A percentile compares a stretch with the other conserved stretches of the same genome.
Evolutionary conservation across 768 basidiomycete genomes (phyloP).

Genomic region (Boletellus sp.): DNA sequence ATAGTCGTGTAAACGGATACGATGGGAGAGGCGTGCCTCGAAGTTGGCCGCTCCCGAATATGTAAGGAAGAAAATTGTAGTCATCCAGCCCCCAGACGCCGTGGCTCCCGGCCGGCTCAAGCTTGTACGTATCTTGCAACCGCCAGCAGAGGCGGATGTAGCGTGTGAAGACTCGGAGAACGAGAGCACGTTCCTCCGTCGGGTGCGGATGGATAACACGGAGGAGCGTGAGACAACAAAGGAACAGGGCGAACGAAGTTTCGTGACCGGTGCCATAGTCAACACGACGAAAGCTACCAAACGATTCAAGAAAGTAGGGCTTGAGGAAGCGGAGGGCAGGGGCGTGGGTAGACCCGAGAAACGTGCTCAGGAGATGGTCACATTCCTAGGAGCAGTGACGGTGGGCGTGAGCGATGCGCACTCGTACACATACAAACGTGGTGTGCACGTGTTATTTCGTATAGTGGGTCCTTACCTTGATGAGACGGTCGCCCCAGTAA

Average conservation of each 20-base stretch:
- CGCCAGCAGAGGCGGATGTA: constrained; percentile 83
- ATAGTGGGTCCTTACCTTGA: constrained; percentile 50
- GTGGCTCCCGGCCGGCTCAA: constrained; percentile 96
- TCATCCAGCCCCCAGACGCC: constrained; percentile 99
- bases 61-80: constrained; percentile 82
- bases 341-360: constrained; percentile 46
- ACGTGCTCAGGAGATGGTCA: constrained; percentile 43
- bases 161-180: constrained; percentile 63
- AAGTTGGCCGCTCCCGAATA: constrained; percentile 89
- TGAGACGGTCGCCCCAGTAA: constrained; percentile 70
- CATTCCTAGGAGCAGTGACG: constrained; percentile 41
- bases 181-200: constrained; percentile 57
- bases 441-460: neutral
- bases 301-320: constrained; percentile 77
- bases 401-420: neutral
- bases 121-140: constrained; percentile 82
- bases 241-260: constrained; percentile 77
- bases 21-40: constrained; percentile 47
- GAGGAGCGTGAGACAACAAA: constrained; percentile 67
- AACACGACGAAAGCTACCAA: constrained; percentile 86
- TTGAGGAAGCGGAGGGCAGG: constrained; percentile 59
- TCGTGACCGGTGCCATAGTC: constrained; percentile 99
- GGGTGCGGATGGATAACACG: constrained; percentile 58
- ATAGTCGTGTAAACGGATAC: neutral
- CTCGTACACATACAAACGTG: neutral